phyloP scores from a whole-genome alignment of 2,329 filamentous ascomycete species.

The Xylaria polymorpha region DNA sequence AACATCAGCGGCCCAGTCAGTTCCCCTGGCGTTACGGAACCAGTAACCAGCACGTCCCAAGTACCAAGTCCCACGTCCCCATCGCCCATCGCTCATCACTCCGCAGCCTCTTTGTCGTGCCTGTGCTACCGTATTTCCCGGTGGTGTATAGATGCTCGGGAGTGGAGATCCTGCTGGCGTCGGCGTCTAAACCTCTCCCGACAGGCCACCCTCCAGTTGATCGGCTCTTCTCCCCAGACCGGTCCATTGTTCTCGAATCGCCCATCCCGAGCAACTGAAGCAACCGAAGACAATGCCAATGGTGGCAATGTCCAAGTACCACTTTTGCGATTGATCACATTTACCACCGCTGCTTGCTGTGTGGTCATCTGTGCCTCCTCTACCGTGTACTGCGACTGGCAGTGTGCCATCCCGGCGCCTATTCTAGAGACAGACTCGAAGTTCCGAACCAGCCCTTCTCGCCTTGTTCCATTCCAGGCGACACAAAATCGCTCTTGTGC shows the following conservation, averaged over 20 bases:
- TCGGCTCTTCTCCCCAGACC: conserved; percentile 16
- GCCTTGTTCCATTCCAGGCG: conserved; percentile 30
- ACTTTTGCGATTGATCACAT: conserved; percentile 35
- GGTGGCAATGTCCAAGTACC: conserved; percentile 16
- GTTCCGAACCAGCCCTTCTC: conserved; percentile 22
- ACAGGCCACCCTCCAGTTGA: conserved; percentile 10
- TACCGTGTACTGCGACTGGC: conserved; percentile 6
- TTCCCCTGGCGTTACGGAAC: not conserved
- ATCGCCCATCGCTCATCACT: conserved; percentile 9
- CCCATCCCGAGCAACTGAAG: conserved; percentile 2
- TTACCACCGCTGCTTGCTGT: conserved; percentile 21
- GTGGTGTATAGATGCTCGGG: not conserved
- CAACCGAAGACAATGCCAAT: conserved; percentile 28
- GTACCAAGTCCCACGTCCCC: too few relatives aligned
- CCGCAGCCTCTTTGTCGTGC: conserved; percentile 10
- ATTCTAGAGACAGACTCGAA: conserved; percentile 27
- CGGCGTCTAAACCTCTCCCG: conserved; percentile 19
- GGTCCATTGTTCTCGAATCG: conserved; percentile 24
- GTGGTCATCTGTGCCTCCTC: conserved; percentile 5
- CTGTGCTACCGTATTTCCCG: conserved; percentile 6
- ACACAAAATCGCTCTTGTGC: conserved; percentile 43
- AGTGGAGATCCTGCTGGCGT: conserved; percentile 22
- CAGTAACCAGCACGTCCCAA: not conserved
- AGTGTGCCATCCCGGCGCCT: conserved; percentile 23
- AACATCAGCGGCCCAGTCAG: not conserved